Base-by-base conservation (phyloP, 2,329 filamentous ascomycete species). In the Phoma sp. region DNA sequence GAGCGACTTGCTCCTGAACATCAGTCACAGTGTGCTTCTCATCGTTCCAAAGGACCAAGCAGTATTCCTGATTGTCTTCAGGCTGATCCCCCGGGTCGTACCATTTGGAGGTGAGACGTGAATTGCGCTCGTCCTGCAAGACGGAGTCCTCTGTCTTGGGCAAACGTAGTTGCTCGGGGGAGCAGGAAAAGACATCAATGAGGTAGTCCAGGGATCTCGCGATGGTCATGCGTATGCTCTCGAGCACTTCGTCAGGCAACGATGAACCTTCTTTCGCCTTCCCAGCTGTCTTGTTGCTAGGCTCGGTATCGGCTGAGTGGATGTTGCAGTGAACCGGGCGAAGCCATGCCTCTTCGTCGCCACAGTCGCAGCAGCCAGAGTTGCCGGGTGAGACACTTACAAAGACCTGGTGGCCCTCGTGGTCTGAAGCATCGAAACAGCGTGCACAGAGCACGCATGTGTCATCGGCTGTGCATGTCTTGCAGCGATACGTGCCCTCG, bases 11-110 rank as follows among this genome's bases (percentile, higher is more conserved):
- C 52, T 96, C 87, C 62, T 88, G 84, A 5, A 99, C 93, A 72
- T 99, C 95, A 39, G 87, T 85, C 36, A 98, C 88, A 0, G 95
- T 99, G 73, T 99, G 95, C 75, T 99, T 99, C 77, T 99, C 95
- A 61, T 99, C 95, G 66, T 99, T 99, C 95, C 95, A 99, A 5
- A 99, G 80, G 14, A 97, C 80, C 37, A 99, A 79, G 5, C 91
- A 89, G 74, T 89, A 99, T 65, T 96, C 91, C 11, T 85, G 85
- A 20, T 88, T 83, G 2, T 85, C 81, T 50, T 88, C 84, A 6
- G 77, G 71, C 30, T 85, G 79, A 64, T 90, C 86, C 1, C 84
- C 85, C 1, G 70, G 71, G 9, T 74, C 74, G 62, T 93, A 95
- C 75, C 92, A 93, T 40, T 87, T 87, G 0, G 89, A 85, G 7